phyloP scores from a whole-genome alignment of 2,329 filamentous ascomycete genomes.

The Penicillium occitanis region DNA sequence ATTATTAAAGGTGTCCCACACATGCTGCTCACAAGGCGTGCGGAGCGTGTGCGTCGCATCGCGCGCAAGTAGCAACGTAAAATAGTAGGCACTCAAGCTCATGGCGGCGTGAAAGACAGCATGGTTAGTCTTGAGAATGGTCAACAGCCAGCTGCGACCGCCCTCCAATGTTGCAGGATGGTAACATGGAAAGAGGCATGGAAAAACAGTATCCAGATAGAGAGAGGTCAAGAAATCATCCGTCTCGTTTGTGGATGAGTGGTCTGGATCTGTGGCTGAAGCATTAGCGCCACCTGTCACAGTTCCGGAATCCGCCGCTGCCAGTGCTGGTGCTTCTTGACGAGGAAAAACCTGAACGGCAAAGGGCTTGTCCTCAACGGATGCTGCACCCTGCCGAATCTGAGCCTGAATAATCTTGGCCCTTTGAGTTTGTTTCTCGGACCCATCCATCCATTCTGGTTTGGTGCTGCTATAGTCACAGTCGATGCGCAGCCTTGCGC shows the following conservation, averaged over 20 bases:
- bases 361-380: neutral
- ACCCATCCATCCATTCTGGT: slow-evolving; percentile 11
- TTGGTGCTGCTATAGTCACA: neutral
- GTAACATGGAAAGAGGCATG: slow-evolving; percentile 15
- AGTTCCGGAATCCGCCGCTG: neutral
- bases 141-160: slow-evolving; percentile 16
- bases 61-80: neutral
- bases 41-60: neutral
- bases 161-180: neutral
- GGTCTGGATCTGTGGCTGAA: neutral
- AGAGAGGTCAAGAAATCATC: neutral
- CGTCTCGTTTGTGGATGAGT: neutral
- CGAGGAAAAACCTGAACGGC: neutral
- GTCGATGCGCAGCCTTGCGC: neutral
- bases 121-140: neutral
- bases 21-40: slow-evolving; percentile 1
- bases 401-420: neutral
- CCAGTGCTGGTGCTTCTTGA: neutral
- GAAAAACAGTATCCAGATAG: slow-evolving; percentile 20
- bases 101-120: neutral
- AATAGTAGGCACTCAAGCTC: neutral
- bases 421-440: neutral
- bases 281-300: neutral
- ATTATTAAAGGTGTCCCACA: neutral
- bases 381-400: neutral